These are phyloP conservation scores for Guyanaporus albipodus DNA, from an alignment of 768 basidiomycete species.

Conservation along the genomic window DNA sequence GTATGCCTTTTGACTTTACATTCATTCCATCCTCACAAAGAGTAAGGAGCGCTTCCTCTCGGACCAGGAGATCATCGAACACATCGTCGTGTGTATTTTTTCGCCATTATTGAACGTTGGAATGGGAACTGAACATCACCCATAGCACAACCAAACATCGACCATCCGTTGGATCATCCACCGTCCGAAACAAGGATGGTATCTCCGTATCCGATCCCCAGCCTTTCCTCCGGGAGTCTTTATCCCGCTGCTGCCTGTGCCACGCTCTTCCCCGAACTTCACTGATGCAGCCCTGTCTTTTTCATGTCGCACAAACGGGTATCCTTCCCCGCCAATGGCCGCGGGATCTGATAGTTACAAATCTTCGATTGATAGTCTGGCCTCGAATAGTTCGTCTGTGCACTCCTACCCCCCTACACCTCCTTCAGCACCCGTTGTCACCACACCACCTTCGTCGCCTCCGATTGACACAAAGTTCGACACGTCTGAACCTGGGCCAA, in stretches of 20 bases:
- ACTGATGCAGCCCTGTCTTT: conserved; percentile 51
- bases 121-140: neutral
- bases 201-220: conserved; percentile 72
- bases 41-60: conserved; percentile 67
- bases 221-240: conserved; percentile 59
- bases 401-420: conserved; percentile 63
- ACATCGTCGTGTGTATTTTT: conserved; percentile 62
- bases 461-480: conserved; percentile 30
- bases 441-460: conserved; percentile 35
- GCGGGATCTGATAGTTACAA: conserved; percentile 8
- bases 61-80: conserved; percentile 73
- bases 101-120: neutral
- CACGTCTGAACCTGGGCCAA: conserved; percentile 8
- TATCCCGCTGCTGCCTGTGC: conserved; percentile 52
- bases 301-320: conserved; percentile 45
- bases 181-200: conserved; percentile 80
- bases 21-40: conserved; percentile 8
- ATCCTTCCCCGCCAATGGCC: conserved; percentile 22
- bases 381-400: conserved; percentile 31
- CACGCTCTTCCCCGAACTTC: conserved; percentile 44
- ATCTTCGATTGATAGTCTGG: conserved; percentile 26
- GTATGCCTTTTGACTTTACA: conserved; percentile 33
- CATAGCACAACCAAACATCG: conserved; percentile 64
- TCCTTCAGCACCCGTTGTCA: conserved; percentile 29
- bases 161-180: conserved; percentile 73